A percentile compares a stretch with the other conserved stretches of the same genome.
Evolutionary conservation across 2,329 filamentous ascomycete genomes (phyloP).

Genomic region (Colletotrichum sp.): DNA sequence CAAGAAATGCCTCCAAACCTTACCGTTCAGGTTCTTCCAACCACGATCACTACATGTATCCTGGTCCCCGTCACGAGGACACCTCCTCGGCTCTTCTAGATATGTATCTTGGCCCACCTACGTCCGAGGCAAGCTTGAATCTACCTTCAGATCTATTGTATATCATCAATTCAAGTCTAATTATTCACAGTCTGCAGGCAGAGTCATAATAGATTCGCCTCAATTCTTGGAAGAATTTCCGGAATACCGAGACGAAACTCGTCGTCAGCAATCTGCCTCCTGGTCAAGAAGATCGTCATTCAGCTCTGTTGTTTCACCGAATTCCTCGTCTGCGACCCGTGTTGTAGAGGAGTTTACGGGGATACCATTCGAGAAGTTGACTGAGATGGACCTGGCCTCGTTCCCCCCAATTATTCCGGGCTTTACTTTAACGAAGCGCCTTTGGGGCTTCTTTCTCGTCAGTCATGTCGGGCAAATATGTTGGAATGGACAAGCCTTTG

Average conservation of each 20-base stretch:
- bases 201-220: rapidly evolving
- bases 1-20: no score
- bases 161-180: background rate
- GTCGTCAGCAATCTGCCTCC: background rate
- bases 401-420: background rate
- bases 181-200: background rate
- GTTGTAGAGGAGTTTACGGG: background rate
- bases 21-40: no score
- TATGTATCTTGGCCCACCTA: background rate
- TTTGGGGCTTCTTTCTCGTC: background rate
- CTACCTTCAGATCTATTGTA: rapidly evolving
- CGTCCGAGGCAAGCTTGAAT: background rate
- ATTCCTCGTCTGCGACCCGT: no score
- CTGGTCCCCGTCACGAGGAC: no score
- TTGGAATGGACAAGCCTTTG: background rate
- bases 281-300: background rate
- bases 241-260: background rate
- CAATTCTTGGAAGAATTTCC: background rate
- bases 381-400: background rate
- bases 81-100: background rate
- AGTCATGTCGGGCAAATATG: rapidly evolving
- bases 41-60: no score
- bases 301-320: no score
- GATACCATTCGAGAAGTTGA: background rate
- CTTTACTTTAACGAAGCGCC: background rate